Percentiles rank a stretch among this genome's conserved stretches.
Evolutionary conservation across 1,284 basidiomycete genomes (phyloP).

Genomic region (Erythrobasidium hasegawianum): DNA sequence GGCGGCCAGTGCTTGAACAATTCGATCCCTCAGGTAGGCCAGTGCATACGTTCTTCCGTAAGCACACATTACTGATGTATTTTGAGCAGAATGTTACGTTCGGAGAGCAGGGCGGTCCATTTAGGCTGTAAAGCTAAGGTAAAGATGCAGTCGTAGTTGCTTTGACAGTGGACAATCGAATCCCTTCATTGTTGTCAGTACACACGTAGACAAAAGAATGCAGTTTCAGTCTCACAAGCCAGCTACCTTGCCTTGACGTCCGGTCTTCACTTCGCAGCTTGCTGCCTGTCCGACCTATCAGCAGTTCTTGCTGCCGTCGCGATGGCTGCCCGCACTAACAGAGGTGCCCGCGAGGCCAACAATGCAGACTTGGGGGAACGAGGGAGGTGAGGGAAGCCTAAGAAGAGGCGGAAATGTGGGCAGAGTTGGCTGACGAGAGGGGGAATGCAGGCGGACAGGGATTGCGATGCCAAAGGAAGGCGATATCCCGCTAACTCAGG

Average conservation of each 20-base stretch:
- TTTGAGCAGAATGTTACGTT: constrained; percentile 20
- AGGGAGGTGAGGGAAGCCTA: neutral
- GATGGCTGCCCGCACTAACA: neutral
- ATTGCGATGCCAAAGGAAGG: constrained; percentile 24
- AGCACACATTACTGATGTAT: neutral
- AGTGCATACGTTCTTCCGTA: neutral
- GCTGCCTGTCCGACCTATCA: neutral
- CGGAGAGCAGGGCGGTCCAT: constrained; percentile 29
- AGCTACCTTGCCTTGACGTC: neutral
- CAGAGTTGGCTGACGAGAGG: neutral
- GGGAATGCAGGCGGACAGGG: constrained; percentile 23
- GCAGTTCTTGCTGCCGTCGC: no score
- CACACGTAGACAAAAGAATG: neutral
- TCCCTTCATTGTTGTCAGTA: neutral
- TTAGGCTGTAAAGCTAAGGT: constrained; percentile 9
- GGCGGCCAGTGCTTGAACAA: constrained; percentile 32
- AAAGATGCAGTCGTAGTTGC: neutral
- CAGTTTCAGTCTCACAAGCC: no score
- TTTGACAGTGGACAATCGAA: neutral
- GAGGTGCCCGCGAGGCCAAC: constrained; percentile 2
- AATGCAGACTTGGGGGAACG: neutral
- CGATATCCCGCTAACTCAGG: constrained; percentile 29
- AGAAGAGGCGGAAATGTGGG: neutral
- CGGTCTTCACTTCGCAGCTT: neutral
- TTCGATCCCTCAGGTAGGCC: constrained; percentile 17